Percentiles rank a stretch among this genome's conserved stretches.
These are phyloP conservation scores for Podila epicladia DNA, from an alignment of 192 early-diverging fungal species.

Conservation along the genomic window DNA sequence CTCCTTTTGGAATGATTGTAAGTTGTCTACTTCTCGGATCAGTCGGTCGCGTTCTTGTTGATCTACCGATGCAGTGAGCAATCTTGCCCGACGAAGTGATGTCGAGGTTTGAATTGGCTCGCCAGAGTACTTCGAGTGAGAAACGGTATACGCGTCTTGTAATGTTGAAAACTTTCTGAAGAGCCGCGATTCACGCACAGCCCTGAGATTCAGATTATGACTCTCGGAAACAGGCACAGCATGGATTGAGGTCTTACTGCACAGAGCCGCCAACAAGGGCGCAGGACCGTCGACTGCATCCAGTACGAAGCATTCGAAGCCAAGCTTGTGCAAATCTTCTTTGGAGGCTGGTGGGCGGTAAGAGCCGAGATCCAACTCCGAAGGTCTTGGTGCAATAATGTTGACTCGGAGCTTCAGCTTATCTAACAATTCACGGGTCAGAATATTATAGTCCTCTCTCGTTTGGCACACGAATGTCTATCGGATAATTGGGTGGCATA, in stretches of 20 bases:
- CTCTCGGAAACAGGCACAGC: constrained; percentile 51
- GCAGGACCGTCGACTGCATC: constrained; percentile 81
- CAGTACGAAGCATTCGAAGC: constrained; percentile 80
- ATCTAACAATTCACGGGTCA: constrained; percentile 76
- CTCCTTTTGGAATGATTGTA: constrained; percentile 27
- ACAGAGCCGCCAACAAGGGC: constrained; percentile 70
- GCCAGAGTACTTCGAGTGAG: constrained; percentile 21
- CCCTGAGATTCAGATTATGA: constrained; percentile 10
- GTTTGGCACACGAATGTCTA: constrained; percentile 85
- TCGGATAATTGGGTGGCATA: background rate
- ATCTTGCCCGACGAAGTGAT: constrained; percentile 11
- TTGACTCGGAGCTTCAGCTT: constrained; percentile 66
- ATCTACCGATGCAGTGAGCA: constrained; percentile 40
- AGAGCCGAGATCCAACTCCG: constrained; percentile 25
- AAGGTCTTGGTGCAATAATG: constrained; percentile 58
- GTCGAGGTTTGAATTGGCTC: constrained; percentile 27
- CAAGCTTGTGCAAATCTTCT: constrained; percentile 59
- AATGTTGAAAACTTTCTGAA: constrained; percentile 36
- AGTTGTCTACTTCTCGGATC: constrained; percentile 34
- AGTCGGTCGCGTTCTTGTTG: constrained; percentile 47
- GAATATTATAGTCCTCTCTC: constrained; percentile 77
- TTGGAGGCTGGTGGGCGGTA: constrained; percentile 17
- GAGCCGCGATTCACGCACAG: constrained; percentile 23
- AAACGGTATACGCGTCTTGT: constrained; percentile 7
- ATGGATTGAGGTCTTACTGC: constrained; percentile 68